Conservation (phyloP, 129 eudicot genomes). For the Ambrosia artemisiifolia region DNA sequence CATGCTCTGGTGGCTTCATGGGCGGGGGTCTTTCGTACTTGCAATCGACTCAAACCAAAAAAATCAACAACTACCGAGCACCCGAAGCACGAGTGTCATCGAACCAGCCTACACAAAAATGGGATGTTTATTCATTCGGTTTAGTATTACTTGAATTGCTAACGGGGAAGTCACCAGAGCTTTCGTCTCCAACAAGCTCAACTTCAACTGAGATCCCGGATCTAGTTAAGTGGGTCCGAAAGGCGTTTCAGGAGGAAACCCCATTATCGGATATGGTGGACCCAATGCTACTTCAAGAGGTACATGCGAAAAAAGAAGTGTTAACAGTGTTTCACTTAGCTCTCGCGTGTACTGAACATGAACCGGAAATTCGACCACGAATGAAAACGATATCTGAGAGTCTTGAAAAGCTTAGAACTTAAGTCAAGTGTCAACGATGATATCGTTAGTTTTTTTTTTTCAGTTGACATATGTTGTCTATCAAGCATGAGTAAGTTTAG, state of each 20-base stretch:
- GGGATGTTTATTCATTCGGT: conserved; percentile 95
- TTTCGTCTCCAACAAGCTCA: conserved; percentile 69
- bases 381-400: conserved; percentile 76
- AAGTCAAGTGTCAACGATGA: conserved; percentile 4
- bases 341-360: conserved; percentile 76
- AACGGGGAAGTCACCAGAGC: conserved; percentile 85
- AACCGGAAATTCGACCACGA: conserved; percentile 83
- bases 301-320: conserved; percentile 80
- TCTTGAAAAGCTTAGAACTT: conserved; percentile 64
- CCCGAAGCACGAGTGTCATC: conserved; percentile 72
- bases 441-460: background rate
- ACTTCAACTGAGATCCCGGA: conserved; percentile 68
- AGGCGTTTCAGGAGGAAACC: conserved; percentile 79
- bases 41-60: conserved; percentile 35
- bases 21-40: conserved; percentile 84
- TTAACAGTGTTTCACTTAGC: conserved; percentile 66
- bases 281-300: conserved; percentile 78
- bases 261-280: conserved; percentile 90
- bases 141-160: conserved; percentile 74
- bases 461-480: background rate
- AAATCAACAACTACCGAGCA: conserved; percentile 62
- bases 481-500: background rate
- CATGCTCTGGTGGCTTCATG: conserved; percentile 82
- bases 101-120: conserved; percentile 74
- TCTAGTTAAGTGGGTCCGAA: conserved; percentile 81